A percentile compares a stretch with the other conserved stretches of the same genome.
Conservation (phyloP, 2,329 filamentous ascomycete species). For the Taxawa tesnikishii region DNA sequence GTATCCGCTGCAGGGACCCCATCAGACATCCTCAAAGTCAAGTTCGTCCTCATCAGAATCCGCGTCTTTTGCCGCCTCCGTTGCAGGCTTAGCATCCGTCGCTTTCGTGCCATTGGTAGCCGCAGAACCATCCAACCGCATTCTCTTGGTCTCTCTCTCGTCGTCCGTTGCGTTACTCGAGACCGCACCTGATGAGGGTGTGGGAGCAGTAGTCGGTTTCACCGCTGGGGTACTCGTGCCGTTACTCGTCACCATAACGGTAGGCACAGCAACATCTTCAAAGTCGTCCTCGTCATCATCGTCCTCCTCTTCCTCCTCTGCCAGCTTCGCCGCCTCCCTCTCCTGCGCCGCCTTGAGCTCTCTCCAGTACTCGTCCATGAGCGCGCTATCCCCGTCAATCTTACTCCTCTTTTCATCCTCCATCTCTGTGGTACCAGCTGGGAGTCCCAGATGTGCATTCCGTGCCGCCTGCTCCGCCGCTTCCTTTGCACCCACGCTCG, state of each 20-base stretch:
- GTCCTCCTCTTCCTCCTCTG: slow-evolving; percentile 39
- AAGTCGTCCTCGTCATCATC: slow-evolving; percentile 39
- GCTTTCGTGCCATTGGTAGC: slow-evolving; percentile 15
- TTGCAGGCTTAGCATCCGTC: slow-evolving; percentile 9
- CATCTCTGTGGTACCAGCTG: slow-evolving; percentile 23
- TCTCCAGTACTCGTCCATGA: slow-evolving; percentile 56
- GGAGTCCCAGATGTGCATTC: slow-evolving; percentile 16
- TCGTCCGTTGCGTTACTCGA: slow-evolving; percentile 23
- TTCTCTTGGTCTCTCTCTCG: slow-evolving; percentile 45
- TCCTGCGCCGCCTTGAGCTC: slow-evolving; percentile 51
- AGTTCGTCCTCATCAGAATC: slow-evolving; percentile 35
- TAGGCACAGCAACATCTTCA: slow-evolving; percentile 43
- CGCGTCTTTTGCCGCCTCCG: slow-evolving; percentile 25
- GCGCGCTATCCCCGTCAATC: slow-evolving; percentile 39
- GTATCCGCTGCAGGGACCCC: too few relatives aligned
- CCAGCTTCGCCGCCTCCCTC: slow-evolving; percentile 24
- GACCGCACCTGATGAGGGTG: slow-evolving; percentile 6
- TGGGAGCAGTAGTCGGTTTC: slow-evolving; percentile 23
- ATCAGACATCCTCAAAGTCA: slow-evolving; percentile 32
- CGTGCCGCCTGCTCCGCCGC: slow-evolving; percentile 24
- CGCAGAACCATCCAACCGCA: slow-evolving; percentile 43
- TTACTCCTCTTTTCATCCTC: slow-evolving; percentile 39
- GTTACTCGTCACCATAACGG: slow-evolving; percentile 19
- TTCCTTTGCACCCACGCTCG: slow-evolving; percentile 24
- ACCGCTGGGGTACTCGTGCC: slow-evolving; percentile 15